A percentile compares a stretch with the other conserved stretches of the same genome.
Conservation (phyloP, 2,329 filamentous ascomycete species). For the Parasarocladium wereldwijsianum region DNA sequence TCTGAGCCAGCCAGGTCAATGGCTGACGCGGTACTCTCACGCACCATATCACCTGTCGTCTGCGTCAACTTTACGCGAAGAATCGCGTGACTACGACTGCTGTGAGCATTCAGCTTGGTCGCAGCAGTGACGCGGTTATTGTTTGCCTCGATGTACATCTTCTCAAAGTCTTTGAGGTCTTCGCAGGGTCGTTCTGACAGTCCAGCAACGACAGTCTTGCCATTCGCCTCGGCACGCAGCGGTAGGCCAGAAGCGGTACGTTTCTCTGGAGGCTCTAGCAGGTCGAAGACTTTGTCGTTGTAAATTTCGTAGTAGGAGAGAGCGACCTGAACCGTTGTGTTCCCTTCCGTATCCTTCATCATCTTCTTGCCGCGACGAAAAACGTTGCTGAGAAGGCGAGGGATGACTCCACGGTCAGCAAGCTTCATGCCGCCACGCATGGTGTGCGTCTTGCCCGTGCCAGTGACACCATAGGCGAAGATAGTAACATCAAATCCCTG, state of each 20-base stretch:
- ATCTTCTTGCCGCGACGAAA: slow-evolving; percentile 79
- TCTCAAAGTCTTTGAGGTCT: slow-evolving; percentile 80
- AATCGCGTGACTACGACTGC: slow-evolving; percentile 79
- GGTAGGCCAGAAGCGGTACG: slow-evolving; percentile 68
- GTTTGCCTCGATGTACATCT: slow-evolving; percentile 81
- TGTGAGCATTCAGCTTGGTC: slow-evolving; percentile 86
- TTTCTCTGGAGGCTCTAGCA: slow-evolving; percentile 79
- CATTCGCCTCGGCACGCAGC: slow-evolving; percentile 71
- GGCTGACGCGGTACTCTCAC: slow-evolving; percentile 74
- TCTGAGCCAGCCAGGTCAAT: slow-evolving; percentile 94
- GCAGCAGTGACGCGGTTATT: slow-evolving; percentile 77
- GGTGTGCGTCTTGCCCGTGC: slow-evolving; percentile 89
- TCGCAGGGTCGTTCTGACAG: slow-evolving; percentile 70
- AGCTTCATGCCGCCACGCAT: slow-evolving; percentile 86
- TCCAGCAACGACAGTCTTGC: slow-evolving; percentile 76
- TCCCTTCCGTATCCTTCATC: slow-evolving; percentile 58
- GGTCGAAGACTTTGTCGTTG: slow-evolving; percentile 86
- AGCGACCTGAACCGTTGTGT: slow-evolving; percentile 56
- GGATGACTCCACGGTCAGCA: slow-evolving; percentile 77
- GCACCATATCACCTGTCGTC: slow-evolving; percentile 49
- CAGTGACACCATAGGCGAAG: slow-evolving; percentile 87
- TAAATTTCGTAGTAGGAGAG: slow-evolving; percentile 96
- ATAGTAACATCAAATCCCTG: slow-evolving; percentile 77
- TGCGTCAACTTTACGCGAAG: slow-evolving; percentile 81
- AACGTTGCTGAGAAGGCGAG: slow-evolving; percentile 68